Percentiles rank a stretch among this genome's conserved stretches.
Evolutionary conservation across 441 rosid species (phyloP).

Genomic region (Erodium chrysanthum): DNA sequence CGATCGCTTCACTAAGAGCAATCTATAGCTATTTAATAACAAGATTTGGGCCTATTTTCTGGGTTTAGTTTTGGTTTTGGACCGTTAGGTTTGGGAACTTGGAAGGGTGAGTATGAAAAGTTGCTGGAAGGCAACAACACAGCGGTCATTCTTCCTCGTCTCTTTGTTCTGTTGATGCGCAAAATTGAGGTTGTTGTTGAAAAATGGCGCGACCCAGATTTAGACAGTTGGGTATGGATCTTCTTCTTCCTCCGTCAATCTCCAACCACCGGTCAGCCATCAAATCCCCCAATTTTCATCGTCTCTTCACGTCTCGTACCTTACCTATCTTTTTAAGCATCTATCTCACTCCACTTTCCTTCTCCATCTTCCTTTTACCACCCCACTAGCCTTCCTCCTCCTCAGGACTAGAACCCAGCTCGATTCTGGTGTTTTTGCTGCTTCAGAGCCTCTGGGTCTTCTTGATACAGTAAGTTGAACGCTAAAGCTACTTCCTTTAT

Average conservation of each 20-base stretch:
- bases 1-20: no score
- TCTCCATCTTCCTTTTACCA: constrained; percentile 4
- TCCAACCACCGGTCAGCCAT: constrained; percentile 49
- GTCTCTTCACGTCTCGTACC: constrained; percentile 6
- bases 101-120: neutral
- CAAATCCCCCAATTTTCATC: constrained; percentile 17
- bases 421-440: neutral
- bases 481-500: neutral
- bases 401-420: neutral
- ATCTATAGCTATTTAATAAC: neutral
- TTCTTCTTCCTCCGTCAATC: constrained; percentile 4
- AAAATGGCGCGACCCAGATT: constrained; percentile 17
- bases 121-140: neutral
- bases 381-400: neutral
- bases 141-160: neutral
- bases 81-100: neutral
- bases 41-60: neutral
- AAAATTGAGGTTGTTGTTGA: neutral
- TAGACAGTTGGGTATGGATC: constrained; percentile 17
- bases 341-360: constrained; percentile 18
- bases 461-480: neutral
- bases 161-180: neutral
- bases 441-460: neutral
- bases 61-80: neutral
- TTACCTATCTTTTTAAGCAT: constrained; percentile 21